Evolutionary conservation across 257 asterid genomes (phyloP).

Genomic region (Craterostigma plantagineum): DNA sequence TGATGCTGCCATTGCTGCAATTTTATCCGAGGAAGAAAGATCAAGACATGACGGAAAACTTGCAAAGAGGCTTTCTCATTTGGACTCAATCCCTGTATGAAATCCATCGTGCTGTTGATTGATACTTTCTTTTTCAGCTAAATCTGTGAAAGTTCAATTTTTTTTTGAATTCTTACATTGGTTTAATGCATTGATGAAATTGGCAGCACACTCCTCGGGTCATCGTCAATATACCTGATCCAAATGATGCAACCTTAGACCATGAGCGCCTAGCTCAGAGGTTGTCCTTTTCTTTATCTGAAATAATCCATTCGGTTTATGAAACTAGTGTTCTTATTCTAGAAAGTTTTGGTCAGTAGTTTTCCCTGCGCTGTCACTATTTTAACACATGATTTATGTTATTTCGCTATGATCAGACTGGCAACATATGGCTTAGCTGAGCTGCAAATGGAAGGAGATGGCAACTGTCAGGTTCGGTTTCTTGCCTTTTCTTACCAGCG

Average conservation of each 20-base stretch:
- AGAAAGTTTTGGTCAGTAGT: conserved; percentile 2
- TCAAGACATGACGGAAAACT: conserved; percentile 29
- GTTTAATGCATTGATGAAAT: conserved; percentile 10
- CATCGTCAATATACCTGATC: conserved; percentile 58
- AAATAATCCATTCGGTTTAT: conserved; percentile 1
- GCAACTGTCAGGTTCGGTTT: conserved; percentile 87
- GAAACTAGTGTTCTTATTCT: not conserved
- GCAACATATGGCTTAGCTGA: conserved; percentile 70
- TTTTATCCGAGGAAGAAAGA: conserved; percentile 57
- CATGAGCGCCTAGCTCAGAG: conserved; percentile 75
- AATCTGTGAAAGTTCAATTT: no score
- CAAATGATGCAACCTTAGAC: conserved; percentile 72
- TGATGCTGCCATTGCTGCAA: conserved; percentile 74
- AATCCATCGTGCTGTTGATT: no score
- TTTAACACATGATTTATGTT: not conserved
- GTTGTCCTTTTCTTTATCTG: conserved; percentile 16
- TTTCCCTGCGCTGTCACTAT: not conserved
- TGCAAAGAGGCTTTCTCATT: conserved; percentile 79
- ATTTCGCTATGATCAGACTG: conserved; percentile 29
- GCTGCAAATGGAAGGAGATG: conserved; percentile 88
- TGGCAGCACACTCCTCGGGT: conserved; percentile 93
- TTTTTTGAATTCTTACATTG: not conserved
- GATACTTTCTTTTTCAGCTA: not conserved
- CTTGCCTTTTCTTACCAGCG: conserved; percentile 6
- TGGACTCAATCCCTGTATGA: conserved; percentile 76